phyloP scores from a whole-genome alignment of 768 basidiomycete species.

The Amanita subjunquillea region DNA sequence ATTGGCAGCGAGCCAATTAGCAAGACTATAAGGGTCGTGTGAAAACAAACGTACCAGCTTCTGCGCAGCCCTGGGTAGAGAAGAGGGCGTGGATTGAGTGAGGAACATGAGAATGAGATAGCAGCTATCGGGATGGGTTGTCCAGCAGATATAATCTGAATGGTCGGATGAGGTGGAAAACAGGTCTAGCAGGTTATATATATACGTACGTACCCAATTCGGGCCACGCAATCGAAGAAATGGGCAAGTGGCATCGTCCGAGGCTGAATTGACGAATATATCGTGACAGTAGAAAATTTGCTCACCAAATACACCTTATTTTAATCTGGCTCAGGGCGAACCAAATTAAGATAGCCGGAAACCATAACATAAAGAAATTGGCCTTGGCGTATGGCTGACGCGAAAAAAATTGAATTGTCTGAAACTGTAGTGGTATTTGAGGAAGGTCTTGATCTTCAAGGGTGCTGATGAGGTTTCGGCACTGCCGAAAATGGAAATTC shows the following conservation, averaged over 20 bases:
- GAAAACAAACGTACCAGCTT: neutral
- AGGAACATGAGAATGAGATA: neutral
- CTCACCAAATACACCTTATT: neutral
- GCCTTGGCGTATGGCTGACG: too few relatives aligned
- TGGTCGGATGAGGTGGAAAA: neutral
- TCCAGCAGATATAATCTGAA: neutral
- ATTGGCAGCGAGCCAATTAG: neutral
- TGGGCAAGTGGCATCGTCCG: neutral
- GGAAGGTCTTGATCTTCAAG: neutral
- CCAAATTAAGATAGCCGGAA: neutral
- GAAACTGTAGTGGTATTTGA: neutral
- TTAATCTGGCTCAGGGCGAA: neutral
- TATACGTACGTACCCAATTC: neutral
- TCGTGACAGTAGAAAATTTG: neutral
- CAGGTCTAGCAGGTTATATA: neutral
- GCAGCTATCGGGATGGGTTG: neutral
- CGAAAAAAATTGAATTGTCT: neutral
- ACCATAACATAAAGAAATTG: neutral
- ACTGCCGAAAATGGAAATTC: neutral
- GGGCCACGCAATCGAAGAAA: neutral
- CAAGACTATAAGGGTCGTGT: neutral
- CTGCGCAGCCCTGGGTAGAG: neutral
- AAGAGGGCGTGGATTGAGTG: neutral
- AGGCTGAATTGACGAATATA: neutral
- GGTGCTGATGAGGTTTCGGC: neutral